Percentiles rank a stretch among this genome's conserved stretches.
These are phyloP conservation scores for Hypoxylon lienhwacheense DNA, from an alignment of 495 filamentous ascomycete species.

Conservation along the genomic window DNA sequence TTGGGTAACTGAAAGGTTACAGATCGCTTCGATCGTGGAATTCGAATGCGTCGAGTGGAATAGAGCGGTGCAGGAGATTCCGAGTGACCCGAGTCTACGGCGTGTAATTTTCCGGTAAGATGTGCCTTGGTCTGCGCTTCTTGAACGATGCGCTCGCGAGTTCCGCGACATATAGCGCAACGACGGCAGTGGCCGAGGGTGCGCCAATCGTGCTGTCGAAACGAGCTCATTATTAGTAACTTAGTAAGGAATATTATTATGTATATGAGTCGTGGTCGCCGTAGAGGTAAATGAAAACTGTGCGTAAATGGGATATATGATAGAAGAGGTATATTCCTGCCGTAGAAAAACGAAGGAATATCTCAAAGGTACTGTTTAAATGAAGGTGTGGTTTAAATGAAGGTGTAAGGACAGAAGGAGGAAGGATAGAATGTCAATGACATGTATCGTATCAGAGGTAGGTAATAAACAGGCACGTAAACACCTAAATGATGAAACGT, in stretches of 20 bases:
- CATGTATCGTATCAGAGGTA: too few relatives aligned
- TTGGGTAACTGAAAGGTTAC: conserved; percentile 20
- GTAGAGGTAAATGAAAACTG: not conserved
- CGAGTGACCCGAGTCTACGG: not conserved
- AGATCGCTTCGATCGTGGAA: conserved; percentile 5
- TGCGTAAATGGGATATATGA: not conserved
- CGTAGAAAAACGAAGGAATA: not conserved
- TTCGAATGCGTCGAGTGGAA: not conserved
- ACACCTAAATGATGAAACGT: too few relatives aligned
- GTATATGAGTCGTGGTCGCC: not conserved
- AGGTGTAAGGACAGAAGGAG: too few relatives aligned
- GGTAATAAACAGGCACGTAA: too few relatives aligned
- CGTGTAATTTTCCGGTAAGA: not conserved
- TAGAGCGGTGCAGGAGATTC: not conserved
- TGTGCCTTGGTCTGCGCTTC: not conserved
- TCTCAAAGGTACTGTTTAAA: not conserved
- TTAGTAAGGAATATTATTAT: not conserved
- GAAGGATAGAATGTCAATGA: not conserved
- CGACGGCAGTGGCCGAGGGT: conserved; percentile 7
- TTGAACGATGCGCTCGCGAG: not conserved
- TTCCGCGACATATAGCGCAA: conserved; percentile 12
- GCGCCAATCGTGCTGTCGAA: conserved; percentile 12
- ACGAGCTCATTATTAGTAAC: conserved; percentile 18
- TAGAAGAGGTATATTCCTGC: not conserved
- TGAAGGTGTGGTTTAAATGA: too few relatives aligned